Evolutionary conservation across 202 grass and related monocot genomes (phyloP).

Genomic region (Schoenoplectus tabernaemontani): DNA sequence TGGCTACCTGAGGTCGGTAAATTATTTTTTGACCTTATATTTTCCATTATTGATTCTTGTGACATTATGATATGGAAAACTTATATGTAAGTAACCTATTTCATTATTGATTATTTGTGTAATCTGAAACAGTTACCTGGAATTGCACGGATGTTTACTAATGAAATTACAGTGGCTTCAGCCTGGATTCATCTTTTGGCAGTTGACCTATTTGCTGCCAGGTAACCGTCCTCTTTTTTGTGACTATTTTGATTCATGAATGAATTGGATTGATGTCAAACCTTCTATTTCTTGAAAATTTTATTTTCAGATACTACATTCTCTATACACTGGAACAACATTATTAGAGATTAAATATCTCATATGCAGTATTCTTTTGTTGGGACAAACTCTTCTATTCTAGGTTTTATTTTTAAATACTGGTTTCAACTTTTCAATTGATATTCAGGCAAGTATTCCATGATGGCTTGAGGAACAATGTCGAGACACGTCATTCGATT

Average conservation of each 20-base stretch:
- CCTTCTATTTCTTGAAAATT: background rate
- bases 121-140: slow-evolving; percentile 37
- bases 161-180: slow-evolving; percentile 84
- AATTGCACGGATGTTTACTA: slow-evolving; percentile 78
- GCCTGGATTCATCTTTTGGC: slow-evolving; percentile 97
- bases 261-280: background rate
- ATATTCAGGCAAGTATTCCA: slow-evolving; percentile 83
- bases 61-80: background rate
- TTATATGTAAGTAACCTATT: too few species aligned
- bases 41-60: background rate
- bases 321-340: background rate
- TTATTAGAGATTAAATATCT: background rate
- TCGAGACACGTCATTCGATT: slow-evolving; percentile 78
- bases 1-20: slow-evolving; percentile 75
- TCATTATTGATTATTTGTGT: background rate
- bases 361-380: background rate
- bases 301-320: background rate
- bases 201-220: slow-evolving; percentile 85
- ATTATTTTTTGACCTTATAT: background rate
- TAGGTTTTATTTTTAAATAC: background rate
- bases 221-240: slow-evolving; percentile 24
- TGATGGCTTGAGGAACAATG: slow-evolving; percentile 80
- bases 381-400: background rate
- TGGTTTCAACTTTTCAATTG: background rate
- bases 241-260: background rate